These are phyloP conservation scores for Juglanconis oblonga DNA, from an alignment of 2,329 filamentous ascomycete genomes.

Conservation along the genomic window DNA sequence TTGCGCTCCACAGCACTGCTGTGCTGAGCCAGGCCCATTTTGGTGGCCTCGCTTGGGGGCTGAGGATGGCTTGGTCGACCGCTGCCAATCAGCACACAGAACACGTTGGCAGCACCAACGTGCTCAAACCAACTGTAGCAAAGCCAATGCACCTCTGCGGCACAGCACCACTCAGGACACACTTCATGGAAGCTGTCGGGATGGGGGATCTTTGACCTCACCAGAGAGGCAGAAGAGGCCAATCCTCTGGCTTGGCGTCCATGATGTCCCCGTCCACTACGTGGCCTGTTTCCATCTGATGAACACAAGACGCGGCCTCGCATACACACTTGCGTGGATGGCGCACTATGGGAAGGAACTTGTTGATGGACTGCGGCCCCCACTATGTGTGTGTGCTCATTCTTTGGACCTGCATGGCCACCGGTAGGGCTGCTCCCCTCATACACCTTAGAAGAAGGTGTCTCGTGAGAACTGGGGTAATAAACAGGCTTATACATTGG, in stretches of 20 bases:
- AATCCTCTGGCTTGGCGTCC: neutral
- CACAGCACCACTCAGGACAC: slow-evolving; percentile 4
- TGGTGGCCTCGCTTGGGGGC: neutral
- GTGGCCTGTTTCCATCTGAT: neutral
- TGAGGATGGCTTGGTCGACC: neutral
- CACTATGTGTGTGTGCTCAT: neutral
- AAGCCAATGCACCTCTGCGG: slow-evolving; percentile 12
- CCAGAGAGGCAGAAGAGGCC: neutral
- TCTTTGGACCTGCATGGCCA: neutral
- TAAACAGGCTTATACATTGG: neutral
- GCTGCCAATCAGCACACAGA: neutral
- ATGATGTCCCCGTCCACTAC: neutral
- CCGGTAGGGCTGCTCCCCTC: too few relatives aligned
- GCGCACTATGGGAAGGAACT: neutral
- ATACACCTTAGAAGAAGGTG: too few relatives aligned
- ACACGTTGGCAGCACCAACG: neutral
- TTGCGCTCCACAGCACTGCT: neutral
- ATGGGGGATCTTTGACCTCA: neutral
- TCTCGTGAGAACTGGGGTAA: neutral
- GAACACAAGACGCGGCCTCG: neutral
- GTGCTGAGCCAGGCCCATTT: slow-evolving; percentile 8
- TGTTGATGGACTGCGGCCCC: neutral
- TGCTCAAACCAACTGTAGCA: slow-evolving; percentile 3
- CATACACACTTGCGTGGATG: neutral
- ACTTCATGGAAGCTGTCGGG: neutral